These are phyloP conservation scores for Pleurozium schreberi DNA, from an alignment of 225 moss, liverwort and hornwort species.

Conservation along the genomic window DNA sequence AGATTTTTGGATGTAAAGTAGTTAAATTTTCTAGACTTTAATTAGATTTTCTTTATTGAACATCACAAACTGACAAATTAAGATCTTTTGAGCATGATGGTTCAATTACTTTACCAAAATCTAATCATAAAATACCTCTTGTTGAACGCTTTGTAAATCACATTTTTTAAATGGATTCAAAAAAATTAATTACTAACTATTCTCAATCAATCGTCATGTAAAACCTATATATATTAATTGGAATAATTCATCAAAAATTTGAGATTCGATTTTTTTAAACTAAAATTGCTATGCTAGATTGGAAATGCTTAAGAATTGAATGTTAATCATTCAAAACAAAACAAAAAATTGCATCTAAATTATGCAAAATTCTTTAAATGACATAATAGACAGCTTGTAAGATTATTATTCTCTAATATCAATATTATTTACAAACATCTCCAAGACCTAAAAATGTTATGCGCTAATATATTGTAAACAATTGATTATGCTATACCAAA, in stretches of 20 bases:
- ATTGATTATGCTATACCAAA: background rate
- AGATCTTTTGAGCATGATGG: background rate
- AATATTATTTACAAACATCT: background rate
- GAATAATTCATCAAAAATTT: background rate
- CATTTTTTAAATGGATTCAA: too few relatives aligned
- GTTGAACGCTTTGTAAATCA: too few relatives aligned
- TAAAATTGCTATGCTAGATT: background rate
- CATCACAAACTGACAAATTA: background rate
- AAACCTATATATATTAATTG: background rate
- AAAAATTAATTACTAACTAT: background rate
- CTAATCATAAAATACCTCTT: background rate
- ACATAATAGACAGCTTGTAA: background rate
- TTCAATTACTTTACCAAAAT: background rate
- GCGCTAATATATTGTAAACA: background rate
- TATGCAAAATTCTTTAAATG: background rate
- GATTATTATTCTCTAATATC: background rate
- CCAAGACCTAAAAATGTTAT: background rate
- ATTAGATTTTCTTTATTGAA: background rate
- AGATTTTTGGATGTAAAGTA: too few relatives aligned
- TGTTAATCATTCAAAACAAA: background rate
- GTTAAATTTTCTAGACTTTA: background rate
- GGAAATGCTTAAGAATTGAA: background rate
- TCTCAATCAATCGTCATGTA: background rate
- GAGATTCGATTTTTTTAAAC: accelerated
- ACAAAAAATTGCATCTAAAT: background rate